These are phyloP conservation scores for Quercus tomentella DNA, from an alignment of 331 rosid species.

Conservation along the genomic window DNA sequence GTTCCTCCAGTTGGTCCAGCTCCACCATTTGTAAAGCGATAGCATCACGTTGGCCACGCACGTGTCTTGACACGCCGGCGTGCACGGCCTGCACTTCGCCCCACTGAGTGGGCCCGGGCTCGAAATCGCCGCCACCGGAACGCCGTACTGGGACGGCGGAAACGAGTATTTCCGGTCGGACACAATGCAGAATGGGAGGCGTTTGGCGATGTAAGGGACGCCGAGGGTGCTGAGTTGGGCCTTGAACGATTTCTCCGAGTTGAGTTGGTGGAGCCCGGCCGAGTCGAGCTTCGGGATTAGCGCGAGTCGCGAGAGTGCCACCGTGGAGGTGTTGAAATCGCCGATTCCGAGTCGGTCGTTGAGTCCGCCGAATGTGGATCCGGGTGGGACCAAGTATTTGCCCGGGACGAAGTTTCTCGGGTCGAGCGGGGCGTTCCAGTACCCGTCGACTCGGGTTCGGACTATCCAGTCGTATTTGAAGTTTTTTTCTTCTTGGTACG, in stretches of 20 bases:
- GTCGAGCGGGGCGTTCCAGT: conserved; percentile 70
- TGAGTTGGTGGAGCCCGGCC: conserved; percentile 45
- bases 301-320: conserved; percentile 73
- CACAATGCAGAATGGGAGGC: conserved; percentile 73
- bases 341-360: conserved; percentile 90
- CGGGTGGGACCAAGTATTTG: conserved; percentile 68
- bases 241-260: conserved; percentile 83
- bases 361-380: conserved; percentile 83
- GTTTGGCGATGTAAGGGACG: conserved; percentile 29
- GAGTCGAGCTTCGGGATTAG: conserved; percentile 59
- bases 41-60: conserved; percentile 58
- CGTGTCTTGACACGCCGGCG: conserved; percentile 42
- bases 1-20: conserved; percentile 78
- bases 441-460: conserved; percentile 87
- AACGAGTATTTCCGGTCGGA: conserved; percentile 68
- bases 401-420: conserved; percentile 52
- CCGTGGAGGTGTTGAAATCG: conserved; percentile 56
- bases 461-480: conserved; percentile 84
- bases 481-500: conserved; percentile 41
- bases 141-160: conserved; percentile 62
- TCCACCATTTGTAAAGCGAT: conserved; percentile 30
- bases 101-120: conserved; percentile 85
- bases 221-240: conserved; percentile 60
- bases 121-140: conserved; percentile 79
- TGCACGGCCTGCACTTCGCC: conserved; percentile 82